Evolutionary conservation across 495 filamentous ascomycete species (phyloP).

Genomic region (Lepidopterella palustris): DNA sequence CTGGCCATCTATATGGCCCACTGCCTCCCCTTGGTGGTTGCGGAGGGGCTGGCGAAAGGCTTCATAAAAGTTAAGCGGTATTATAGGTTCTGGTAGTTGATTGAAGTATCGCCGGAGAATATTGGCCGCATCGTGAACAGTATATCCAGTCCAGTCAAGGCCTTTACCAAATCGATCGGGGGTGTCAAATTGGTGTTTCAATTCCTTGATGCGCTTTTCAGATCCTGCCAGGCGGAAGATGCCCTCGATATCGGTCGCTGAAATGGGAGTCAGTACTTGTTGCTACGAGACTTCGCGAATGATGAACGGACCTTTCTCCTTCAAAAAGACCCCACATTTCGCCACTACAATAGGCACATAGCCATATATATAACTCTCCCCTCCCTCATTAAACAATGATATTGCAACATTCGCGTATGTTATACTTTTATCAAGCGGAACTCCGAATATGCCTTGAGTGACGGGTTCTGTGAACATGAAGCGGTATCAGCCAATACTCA

Average conservation of each 20-base stretch:
- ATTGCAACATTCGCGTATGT: slow-evolving; percentile 98
- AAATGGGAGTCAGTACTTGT: not conserved
- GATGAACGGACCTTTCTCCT: slow-evolving; percentile 79
- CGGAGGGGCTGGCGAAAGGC: slow-evolving; percentile 79
- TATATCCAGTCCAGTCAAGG: slow-evolving; percentile 94
- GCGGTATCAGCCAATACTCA: slow-evolving; percentile 3
- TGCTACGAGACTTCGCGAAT: not conserved
- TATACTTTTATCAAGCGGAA: slow-evolving; percentile 92
- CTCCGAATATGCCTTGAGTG: slow-evolving; percentile 72
- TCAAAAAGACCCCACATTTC: slow-evolving; percentile 95
- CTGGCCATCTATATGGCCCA: slow-evolving; percentile 52
- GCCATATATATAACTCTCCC: slow-evolving; percentile 94
- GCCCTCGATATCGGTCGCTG: slow-evolving; percentile 92
- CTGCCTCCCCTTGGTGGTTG: slow-evolving; percentile 66
- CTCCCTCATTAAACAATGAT: slow-evolving; percentile 82
- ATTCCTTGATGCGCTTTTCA: slow-evolving; percentile 96
- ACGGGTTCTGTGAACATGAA: slow-evolving; percentile 19
- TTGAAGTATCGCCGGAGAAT: slow-evolving; percentile 93
- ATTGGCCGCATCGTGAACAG: slow-evolving; percentile 97
- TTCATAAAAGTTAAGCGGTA: slow-evolving; percentile 90
- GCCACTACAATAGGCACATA: slow-evolving; percentile 98
- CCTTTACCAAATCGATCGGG: slow-evolving; percentile 97
- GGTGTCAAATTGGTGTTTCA: slow-evolving; percentile 85
- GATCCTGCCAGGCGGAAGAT: slow-evolving; percentile 96
- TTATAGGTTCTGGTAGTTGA: slow-evolving; percentile 89